Percentiles rank a stretch among this genome's conserved stretches.
These are phyloP conservation scores for Lactarius sp. DNA, from an alignment of 768 basidiomycete genomes.

Conservation along the genomic window DNA sequence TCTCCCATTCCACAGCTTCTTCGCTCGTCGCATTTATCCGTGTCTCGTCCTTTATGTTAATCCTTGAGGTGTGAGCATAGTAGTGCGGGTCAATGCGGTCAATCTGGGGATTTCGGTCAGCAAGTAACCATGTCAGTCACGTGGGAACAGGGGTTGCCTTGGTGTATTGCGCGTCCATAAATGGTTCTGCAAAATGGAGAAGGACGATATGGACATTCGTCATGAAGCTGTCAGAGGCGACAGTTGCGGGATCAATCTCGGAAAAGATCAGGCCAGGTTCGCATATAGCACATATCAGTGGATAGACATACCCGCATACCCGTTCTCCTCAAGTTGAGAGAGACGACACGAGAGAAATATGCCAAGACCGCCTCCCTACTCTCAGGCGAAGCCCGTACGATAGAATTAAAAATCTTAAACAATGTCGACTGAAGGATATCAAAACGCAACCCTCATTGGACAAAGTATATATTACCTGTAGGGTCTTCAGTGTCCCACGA, in stretches of 20 bases:
- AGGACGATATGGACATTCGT: conserved; percentile 82
- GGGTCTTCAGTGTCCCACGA: conserved; percentile 74
- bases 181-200: conserved; percentile 85
- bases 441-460: neutral
- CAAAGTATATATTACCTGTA: conserved; percentile 52
- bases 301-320: conserved; percentile 73
- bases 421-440: conserved; percentile 50
- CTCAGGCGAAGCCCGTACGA: conserved; percentile 79
- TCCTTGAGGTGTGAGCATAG: conserved; percentile 64
- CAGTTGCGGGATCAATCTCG: conserved; percentile 81
- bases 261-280: conserved; percentile 1
- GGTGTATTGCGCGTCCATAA: conserved; percentile 86
- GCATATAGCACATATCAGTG: neutral
- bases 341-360: conserved; percentile 72
- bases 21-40: conserved; percentile 89
- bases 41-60: conserved; percentile 84
- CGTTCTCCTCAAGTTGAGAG: conserved; percentile 76
- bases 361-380: conserved; percentile 77
- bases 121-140: neutral
- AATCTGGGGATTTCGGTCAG: conserved; percentile 46
- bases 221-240: conserved; percentile 91
- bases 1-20: conserved; percentile 72
- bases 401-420: conserved; percentile 81
- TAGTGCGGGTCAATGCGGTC: conserved; percentile 86
- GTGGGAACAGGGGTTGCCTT: conserved; percentile 49